phyloP scores from a whole-genome alignment of 352 stramenopile genomes.

The Globisporangium camurandrum region DNA sequence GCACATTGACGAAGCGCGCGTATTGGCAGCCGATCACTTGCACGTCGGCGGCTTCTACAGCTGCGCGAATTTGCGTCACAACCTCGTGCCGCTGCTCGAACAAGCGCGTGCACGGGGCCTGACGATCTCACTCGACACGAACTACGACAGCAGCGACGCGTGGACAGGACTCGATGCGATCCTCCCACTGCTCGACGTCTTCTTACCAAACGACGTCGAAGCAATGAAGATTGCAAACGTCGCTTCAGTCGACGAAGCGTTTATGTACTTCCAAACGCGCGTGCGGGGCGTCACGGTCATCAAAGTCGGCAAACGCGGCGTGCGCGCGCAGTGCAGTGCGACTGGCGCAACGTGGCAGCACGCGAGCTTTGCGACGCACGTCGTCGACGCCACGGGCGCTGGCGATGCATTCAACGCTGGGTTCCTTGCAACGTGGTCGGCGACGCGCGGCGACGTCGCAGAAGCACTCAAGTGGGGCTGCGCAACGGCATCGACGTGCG shows the following conservation, averaged over 20 bases:
- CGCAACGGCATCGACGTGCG: conserved; percentile 51
- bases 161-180: conserved; percentile 57
- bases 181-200: conserved; percentile 67
- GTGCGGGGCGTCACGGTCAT: conserved; percentile 53
- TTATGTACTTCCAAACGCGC: conserved; percentile 35
- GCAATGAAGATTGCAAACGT: conserved; percentile 56
- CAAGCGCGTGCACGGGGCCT: conserved; percentile 52
- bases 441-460: conserved; percentile 32
- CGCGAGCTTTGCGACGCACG: conserved; percentile 34
- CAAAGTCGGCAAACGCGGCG: conserved; percentile 61
- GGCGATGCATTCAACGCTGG: conserved; percentile 84
- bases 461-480: conserved; percentile 60
- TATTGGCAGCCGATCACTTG: conserved; percentile 53
- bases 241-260: conserved; percentile 38
- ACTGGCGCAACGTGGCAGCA: conserved; percentile 36
- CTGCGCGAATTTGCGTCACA: conserved; percentile 47
- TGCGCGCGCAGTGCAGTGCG: conserved; percentile 35
- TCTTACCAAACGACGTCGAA: conserved; percentile 80
- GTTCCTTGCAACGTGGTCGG: conserved; percentile 67
- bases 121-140: conserved; percentile 77
- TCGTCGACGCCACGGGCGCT: conserved; percentile 78
- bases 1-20: conserved; percentile 55
- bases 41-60: conserved; percentile 84
- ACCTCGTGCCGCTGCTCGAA: conserved; percentile 49
- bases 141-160: conserved; percentile 68